These are phyloP conservation scores for Geotrichum cucujoidarum DNA, from an alignment of 1,139 yeast genomes.

Conservation along the genomic window DNA sequence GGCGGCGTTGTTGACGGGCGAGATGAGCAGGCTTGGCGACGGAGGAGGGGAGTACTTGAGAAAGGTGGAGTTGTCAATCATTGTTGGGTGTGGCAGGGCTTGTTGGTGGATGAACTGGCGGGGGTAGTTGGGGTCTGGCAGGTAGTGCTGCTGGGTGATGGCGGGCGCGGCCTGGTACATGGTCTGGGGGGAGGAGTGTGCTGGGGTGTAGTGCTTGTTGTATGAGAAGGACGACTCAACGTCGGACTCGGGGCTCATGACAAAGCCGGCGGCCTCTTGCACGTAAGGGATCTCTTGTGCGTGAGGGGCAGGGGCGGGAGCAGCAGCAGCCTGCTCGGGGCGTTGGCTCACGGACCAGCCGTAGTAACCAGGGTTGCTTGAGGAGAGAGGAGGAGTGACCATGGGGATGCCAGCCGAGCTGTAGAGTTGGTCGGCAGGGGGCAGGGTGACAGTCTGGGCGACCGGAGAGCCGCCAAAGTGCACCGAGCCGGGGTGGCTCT, in stretches of 20 bases:
- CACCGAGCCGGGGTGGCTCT: background rate
- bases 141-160: background rate
- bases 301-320: background rate
- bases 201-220: conserved; percentile 5
- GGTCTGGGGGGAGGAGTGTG: conserved; percentile 9
- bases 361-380: conserved; percentile 1
- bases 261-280: background rate
- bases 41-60: conserved; percentile 12
- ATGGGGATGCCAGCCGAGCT: conserved; percentile 2
- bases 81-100: conserved; percentile 4
- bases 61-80: conserved; percentile 4
- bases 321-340: too few species aligned
- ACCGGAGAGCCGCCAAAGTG: conserved; percentile 9
- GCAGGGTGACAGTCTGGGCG: conserved; percentile 9
- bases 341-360: conserved; percentile 6
- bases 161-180: conserved; percentile 1
- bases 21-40: conserved; percentile 9
- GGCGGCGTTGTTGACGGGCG: conserved; percentile 5
- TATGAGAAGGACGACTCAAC: conserved; percentile 3
- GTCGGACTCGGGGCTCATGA: conserved; percentile 8
- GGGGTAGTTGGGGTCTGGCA: conserved; percentile 7
- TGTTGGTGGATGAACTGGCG: conserved; percentile 10
- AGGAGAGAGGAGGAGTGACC: conserved; percentile 3
- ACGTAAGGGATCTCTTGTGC: background rate
- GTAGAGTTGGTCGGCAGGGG: background rate